A percentile compares a stretch with the other conserved stretches of the same genome.
Conservation (phyloP, 345 rosid species). For the Noccaea bulbosa region DNA sequence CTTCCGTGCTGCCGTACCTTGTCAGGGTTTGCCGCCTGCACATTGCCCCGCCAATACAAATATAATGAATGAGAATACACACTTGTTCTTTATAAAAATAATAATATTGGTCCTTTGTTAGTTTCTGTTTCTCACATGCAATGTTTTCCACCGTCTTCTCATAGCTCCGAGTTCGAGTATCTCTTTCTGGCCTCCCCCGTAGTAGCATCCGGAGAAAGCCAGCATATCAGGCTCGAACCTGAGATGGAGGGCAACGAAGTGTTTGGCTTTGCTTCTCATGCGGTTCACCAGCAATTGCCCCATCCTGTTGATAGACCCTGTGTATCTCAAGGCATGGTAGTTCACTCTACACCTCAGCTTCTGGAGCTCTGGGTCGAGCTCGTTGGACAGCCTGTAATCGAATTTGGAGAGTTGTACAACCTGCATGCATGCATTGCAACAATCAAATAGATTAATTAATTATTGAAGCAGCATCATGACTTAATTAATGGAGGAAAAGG, state of each 20-base stretch:
- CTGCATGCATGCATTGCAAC: constrained; percentile 42
- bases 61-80: too few relatives aligned
- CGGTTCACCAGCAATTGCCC: constrained; percentile 68
- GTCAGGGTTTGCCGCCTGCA: constrained; percentile 76
- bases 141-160: constrained; percentile 83
- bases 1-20: constrained; percentile 79
- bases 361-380: constrained; percentile 69
- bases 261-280: constrained; percentile 68
- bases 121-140: constrained; percentile 60
- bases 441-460: too few relatives aligned
- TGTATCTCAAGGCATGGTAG: constrained; percentile 81
- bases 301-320: constrained; percentile 63
- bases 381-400: constrained; percentile 87
- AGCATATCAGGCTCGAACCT: constrained; percentile 98
- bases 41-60: not conserved
- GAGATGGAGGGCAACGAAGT: constrained; percentile 85
- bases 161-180: constrained; percentile 70
- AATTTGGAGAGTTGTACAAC: constrained; percentile 88
- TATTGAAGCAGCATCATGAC: too few relatives aligned
- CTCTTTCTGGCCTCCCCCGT: constrained; percentile 89
- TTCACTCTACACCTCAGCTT: constrained; percentile 94
- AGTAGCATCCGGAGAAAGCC: constrained; percentile 95
- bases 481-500: too few relatives aligned
- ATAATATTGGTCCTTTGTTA: too few relatives aligned
- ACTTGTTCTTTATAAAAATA: too few relatives aligned